These are phyloP conservation scores for Clarkia xantiana DNA, from an alignment of 345 rosid species.

Conservation along the genomic window DNA sequence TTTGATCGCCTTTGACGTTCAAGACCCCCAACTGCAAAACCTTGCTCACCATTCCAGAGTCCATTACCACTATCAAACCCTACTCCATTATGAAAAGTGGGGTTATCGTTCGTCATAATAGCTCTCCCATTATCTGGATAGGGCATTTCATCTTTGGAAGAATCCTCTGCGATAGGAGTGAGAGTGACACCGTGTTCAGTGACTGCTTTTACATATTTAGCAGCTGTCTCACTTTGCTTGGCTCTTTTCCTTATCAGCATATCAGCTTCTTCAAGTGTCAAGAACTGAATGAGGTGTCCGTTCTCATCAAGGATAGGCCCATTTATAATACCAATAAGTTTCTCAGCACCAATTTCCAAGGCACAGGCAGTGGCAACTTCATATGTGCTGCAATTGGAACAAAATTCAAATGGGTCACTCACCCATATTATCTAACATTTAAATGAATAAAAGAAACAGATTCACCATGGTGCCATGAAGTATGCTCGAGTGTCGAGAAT, in stretches of 20 bases:
- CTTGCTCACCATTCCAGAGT: slow-evolving; percentile 70
- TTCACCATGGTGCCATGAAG: too few relatives aligned
- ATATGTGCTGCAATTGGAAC: slow-evolving; percentile 50
- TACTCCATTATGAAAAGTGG: slow-evolving; percentile 68
- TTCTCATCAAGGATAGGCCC: slow-evolving; percentile 78
- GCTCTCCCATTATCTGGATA: slow-evolving; percentile 30
- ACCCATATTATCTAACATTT: too few relatives aligned
- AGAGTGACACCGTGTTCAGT: slow-evolving; percentile 27
- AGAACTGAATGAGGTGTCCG: slow-evolving; percentile 72
- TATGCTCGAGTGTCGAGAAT: too few relatives aligned
- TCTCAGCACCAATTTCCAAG: slow-evolving; percentile 81
- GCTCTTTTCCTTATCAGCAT: slow-evolving; percentile 65
- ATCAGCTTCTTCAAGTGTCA: slow-evolving; percentile 89
- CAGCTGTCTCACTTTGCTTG: slow-evolving; percentile 83
- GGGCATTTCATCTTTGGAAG: slow-evolving; percentile 18
- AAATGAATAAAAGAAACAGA: too few relatives aligned
- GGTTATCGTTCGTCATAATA: slow-evolving; percentile 18
- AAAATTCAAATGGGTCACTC: background rate
- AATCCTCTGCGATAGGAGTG: slow-evolving; percentile 25
- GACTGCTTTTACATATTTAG: slow-evolving; percentile 82
- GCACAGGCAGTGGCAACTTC: slow-evolving; percentile 99
- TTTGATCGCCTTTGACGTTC: slow-evolving; percentile 59
- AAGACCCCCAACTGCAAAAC: slow-evolving; percentile 93
- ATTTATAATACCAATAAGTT: slow-evolving; percentile 80
- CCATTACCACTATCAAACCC: slow-evolving; percentile 82